Evolutionary conservation across 495 filamentous ascomycete genomes (phyloP).

Genomic region (Lepraria neglecta): DNA sequence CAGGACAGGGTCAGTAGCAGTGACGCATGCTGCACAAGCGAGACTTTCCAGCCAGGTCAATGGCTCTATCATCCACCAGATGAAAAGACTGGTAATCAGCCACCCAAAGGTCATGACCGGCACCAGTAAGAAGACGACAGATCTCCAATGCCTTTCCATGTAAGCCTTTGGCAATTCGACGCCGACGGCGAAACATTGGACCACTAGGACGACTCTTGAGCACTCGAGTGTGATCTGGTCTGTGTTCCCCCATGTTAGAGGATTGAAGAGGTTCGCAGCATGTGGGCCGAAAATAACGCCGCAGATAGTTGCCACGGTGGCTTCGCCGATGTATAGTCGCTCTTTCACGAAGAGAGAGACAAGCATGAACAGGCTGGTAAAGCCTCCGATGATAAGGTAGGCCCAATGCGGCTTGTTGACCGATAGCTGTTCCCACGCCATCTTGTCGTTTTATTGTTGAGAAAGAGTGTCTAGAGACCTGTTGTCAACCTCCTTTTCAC

Average conservation of each 20-base stretch:
- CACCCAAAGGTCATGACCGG: conserved; percentile 98
- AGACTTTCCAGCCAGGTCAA: conserved; percentile 87
- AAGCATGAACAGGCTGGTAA: conserved; percentile 97
- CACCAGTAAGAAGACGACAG: conserved; percentile 77
- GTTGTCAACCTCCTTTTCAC: conserved; percentile 6
- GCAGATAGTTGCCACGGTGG: conserved; percentile 90
- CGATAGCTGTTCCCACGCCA: conserved; percentile 90
- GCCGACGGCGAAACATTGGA: conserved; percentile 98
- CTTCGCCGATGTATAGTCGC: conserved; percentile 96
- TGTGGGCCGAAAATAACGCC: conserved; percentile 97
- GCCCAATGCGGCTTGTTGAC: conserved; percentile 96
- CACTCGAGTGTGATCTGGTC: conserved; percentile 97
- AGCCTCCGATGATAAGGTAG: conserved; percentile 96
- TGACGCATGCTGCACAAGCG: conserved; percentile 84
- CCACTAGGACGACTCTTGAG: conserved; percentile 93
- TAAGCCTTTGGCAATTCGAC: conserved; percentile 96
- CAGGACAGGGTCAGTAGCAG: conserved; percentile 94
- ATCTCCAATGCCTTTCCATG: conserved; percentile 98
- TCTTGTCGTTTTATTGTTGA: conserved; percentile 35
- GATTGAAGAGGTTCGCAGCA: conserved; percentile 86
- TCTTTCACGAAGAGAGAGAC: conserved; percentile 98
- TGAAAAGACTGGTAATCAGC: conserved; percentile 88
- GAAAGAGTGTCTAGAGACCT: background rate
- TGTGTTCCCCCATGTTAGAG: conserved; percentile 77
- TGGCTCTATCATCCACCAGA: conserved; percentile 87